Conservation (phyloP, 805 yeast genomes). For the Torulaspora microellipsoides region DNA sequence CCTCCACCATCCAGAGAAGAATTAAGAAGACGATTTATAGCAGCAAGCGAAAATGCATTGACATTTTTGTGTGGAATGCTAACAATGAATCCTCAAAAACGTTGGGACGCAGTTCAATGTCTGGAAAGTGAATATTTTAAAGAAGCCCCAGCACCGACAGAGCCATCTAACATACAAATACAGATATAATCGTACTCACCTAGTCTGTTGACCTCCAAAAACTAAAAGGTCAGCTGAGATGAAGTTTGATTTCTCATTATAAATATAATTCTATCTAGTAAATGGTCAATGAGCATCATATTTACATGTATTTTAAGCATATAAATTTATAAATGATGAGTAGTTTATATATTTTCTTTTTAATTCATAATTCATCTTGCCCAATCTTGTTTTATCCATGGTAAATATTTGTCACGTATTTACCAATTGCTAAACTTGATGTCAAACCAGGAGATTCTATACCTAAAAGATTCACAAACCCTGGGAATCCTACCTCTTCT, state of each 20-base stretch:
- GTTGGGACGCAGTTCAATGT: constrained; percentile 63
- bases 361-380: neutral
- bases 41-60: constrained; percentile 82
- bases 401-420: constrained; percentile 47
- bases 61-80: constrained; percentile 71
- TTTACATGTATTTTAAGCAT: neutral
- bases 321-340: neutral
- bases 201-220: no score
- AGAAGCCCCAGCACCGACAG: constrained; percentile 72
- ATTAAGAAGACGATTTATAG: constrained; percentile 75
- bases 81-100: constrained; percentile 67
- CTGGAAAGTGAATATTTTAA: constrained; percentile 62
- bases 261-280: no score
- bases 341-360: neutral
- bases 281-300: no score
- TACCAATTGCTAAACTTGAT: constrained; percentile 75
- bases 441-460: constrained; percentile 93
- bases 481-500: constrained; percentile 66
- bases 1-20: constrained; percentile 83
- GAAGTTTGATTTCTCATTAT: no score
- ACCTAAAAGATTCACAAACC: constrained; percentile 74
- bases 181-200: no score
- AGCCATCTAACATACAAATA: constrained; percentile 38
- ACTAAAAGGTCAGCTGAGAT: no score
- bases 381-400: constrained; percentile 7